Conservation (phyloP, 1,284 basidiomycete genomes). For the Agroathelia rolfsii region DNA sequence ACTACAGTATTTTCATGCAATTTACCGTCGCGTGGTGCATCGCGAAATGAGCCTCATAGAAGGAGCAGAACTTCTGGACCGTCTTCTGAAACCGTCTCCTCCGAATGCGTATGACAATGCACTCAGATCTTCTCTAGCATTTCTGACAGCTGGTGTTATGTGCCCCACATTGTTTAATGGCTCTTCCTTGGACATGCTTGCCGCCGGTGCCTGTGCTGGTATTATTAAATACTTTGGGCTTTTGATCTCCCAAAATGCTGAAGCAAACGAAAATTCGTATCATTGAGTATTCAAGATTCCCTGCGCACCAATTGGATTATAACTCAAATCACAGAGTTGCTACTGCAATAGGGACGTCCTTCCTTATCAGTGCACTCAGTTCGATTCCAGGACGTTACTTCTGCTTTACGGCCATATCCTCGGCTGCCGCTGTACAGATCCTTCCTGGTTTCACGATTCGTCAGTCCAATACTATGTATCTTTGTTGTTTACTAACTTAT, state of each 20-base stretch:
- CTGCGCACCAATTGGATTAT: too few species aligned
- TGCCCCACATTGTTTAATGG: constrained; percentile 78
- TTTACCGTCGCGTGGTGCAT: constrained; percentile 73
- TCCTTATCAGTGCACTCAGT: constrained; percentile 65
- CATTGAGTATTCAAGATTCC: too few species aligned
- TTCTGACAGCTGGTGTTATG: constrained; percentile 66
- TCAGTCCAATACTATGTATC: constrained; percentile 30
- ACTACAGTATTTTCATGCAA: constrained; percentile 61
- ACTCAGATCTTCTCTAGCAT: constrained; percentile 64
- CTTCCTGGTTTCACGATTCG: constrained; percentile 73
- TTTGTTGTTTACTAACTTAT: constrained; percentile 5
- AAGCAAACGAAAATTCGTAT: too few species aligned
- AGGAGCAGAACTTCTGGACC: constrained; percentile 50
- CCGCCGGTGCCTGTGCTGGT: constrained; percentile 64
- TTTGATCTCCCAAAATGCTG: too few species aligned
- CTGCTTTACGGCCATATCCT: constrained; percentile 78
- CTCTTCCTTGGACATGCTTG: constrained; percentile 72
- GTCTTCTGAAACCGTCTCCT: constrained; percentile 51
- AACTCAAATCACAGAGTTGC: constrained; percentile 48
- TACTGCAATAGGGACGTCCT: constrained; percentile 73
- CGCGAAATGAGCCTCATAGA: constrained; percentile 60
- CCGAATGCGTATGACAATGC: constrained; percentile 47
- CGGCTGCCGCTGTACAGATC: constrained; percentile 71
- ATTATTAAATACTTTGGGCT: constrained; percentile 69
- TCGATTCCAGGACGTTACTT: constrained; percentile 60